A percentile compares a stretch with the other conserved stretches of the same genome.
Evolutionary conservation across 306 rosid genomes (phyloP).

Genomic region (Clitoria ternatea): DNA sequence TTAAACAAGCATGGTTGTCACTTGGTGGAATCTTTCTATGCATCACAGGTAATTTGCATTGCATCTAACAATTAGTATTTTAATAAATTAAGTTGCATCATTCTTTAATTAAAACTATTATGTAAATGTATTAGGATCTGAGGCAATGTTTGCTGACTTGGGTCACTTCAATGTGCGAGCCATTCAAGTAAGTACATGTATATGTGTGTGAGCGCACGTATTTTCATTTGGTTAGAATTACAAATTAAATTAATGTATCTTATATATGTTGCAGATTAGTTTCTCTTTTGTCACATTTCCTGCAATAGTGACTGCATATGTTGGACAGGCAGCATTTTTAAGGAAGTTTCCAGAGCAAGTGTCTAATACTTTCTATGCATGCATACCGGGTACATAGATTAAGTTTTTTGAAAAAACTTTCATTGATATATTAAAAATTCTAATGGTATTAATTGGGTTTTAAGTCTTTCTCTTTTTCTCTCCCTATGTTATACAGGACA

Average conservation of each 20-base stretch:
- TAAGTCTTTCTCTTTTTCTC: not conserved
- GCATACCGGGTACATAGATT: slow-evolving; percentile 29
- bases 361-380: slow-evolving; percentile 11
- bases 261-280: slow-evolving; percentile 25
- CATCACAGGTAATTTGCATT: slow-evolving; percentile 6
- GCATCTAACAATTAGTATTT: not conserved
- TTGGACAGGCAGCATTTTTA: slow-evolving; percentile 39
- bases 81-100: not conserved
- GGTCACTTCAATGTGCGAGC: slow-evolving; percentile 73
- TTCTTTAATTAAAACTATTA: not conserved
- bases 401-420: not conserved
- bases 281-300: slow-evolving; percentile 27
- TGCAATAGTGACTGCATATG: slow-evolving; percentile 18
- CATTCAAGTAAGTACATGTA: slow-evolving; percentile 50
- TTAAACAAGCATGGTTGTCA: slow-evolving; percentile 36
- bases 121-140: slow-evolving; percentile 41
- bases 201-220: no score
- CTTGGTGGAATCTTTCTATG: slow-evolving; percentile 37
- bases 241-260: not conserved
- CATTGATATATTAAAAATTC: not conserved
- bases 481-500: slow-evolving; percentile 28
- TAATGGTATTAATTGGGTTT: not conserved
- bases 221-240: not conserved
- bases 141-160: slow-evolving; percentile 84
- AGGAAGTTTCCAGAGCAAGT: slow-evolving; percentile 11